Conservation (phyloP, 257 asterid species). For the Solanum paucissectum region DNA sequence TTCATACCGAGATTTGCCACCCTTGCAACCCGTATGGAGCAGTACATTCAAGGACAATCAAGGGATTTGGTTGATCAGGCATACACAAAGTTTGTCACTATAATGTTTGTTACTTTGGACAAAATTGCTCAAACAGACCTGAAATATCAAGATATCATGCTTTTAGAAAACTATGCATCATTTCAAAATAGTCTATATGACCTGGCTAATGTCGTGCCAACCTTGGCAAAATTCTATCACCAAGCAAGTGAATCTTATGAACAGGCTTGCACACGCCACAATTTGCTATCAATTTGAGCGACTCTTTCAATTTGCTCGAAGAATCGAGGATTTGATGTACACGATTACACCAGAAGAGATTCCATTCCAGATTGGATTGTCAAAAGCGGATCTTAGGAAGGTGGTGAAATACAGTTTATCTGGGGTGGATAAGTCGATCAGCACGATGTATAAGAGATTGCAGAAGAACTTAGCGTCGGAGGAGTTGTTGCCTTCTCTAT, state of each 20-base stretch:
- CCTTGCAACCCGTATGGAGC: conserved; percentile 99
- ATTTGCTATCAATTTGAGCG: conserved; percentile 85
- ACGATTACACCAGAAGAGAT: conserved; percentile 82
- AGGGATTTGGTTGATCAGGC: conserved; percentile 99
- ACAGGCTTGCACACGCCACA: conserved; percentile 78
- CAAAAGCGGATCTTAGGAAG: conserved; percentile 83
- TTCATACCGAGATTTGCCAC: conserved; percentile 83
- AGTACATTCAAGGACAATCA: conserved; percentile 93
- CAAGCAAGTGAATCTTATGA: conserved; percentile 98
- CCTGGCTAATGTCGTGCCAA: conserved; percentile 92
- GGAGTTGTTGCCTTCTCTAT: conserved; percentile 89
- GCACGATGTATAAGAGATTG: conserved; percentile 73
- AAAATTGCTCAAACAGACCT: conserved; percentile 82
- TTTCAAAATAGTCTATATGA: conserved; percentile 95
- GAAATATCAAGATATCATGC: conserved; percentile 74
- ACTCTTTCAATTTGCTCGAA: conserved; percentile 86
- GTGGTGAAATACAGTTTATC: conserved; percentile 78
- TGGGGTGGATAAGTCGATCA: conserved; percentile 90
- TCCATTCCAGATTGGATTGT: conserved; percentile 83
- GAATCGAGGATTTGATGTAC: conserved; percentile 73
- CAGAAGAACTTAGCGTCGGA: conserved; percentile 83
- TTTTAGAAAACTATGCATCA: conserved; percentile 94
- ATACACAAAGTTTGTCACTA: conserved; percentile 70
- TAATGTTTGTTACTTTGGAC: conserved; percentile 95
- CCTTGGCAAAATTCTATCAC: conserved; percentile 91